Evolutionary conservation across 2,329 filamentous ascomycete genomes (phyloP).

Genomic region (Acrodontium crateriforme): DNA sequence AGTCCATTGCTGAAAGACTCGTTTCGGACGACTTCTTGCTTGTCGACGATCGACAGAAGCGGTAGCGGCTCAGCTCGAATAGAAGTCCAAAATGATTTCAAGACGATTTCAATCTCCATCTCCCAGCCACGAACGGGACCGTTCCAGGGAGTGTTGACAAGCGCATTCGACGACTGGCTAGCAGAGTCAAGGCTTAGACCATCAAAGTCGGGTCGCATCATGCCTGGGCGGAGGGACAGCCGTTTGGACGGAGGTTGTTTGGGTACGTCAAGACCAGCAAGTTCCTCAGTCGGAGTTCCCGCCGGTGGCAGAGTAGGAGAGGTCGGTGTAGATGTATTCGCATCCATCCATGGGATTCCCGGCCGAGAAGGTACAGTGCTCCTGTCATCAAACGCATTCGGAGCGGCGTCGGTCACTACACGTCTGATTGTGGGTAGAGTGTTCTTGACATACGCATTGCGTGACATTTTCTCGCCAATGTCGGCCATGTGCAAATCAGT

Average conservation of each 20-base stretch:
- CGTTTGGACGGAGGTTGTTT: conserved; percentile 22
- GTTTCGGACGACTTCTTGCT: no score
- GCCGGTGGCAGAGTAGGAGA: conserved; percentile 3
- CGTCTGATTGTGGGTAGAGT: conserved; percentile 81
- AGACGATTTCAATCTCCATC: conserved; percentile 71
- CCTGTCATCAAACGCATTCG: conserved; percentile 48
- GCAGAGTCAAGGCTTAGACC: conserved; percentile 23
- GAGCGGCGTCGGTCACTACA: conserved; percentile 57
- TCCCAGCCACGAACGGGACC: conserved; percentile 74
- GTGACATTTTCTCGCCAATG: conserved; percentile 93
- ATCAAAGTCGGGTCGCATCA: conserved; percentile 20
- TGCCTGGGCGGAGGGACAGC: conserved; percentile 28
- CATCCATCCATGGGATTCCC: conserved; percentile 18
- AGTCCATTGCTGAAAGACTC: conserved; percentile 54
- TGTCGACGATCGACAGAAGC: conserved; percentile 41
- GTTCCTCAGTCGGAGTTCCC: conserved; percentile 1
- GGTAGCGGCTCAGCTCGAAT: conserved; percentile 81
- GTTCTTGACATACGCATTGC: conserved; percentile 88
- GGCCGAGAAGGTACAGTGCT: conserved; percentile 16
- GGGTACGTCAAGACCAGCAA: conserved; percentile 3
- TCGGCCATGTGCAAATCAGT: conserved; percentile 92
- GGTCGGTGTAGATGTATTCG: conserved; percentile 6
- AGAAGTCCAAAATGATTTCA: conserved; percentile 83
- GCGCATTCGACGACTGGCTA: conserved; percentile 51
- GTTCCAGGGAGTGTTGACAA: conserved; percentile 64